phyloP scores from a whole-genome alignment of 73 alveolate species.

The Diophrys sp. region DNA sequence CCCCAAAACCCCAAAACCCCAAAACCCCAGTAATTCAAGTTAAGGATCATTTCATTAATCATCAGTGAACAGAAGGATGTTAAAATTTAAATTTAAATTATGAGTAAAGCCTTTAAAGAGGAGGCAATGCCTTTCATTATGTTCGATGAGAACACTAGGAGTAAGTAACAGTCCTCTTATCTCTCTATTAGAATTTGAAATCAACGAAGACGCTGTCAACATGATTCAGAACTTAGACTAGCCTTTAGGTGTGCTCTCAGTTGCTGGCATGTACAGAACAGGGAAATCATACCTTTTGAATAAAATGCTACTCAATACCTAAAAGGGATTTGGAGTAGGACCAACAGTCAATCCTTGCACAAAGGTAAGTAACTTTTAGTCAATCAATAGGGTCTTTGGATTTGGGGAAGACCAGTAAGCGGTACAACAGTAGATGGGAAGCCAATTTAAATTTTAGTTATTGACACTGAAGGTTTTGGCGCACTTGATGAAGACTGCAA shows the following conservation, averaged over 20 bases:
- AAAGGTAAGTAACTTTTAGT: constrained; percentile 31
- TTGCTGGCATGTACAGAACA: constrained; percentile 93
- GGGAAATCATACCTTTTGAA: constrained; percentile 85
- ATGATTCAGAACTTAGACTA: constrained; percentile 50
- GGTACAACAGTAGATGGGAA: constrained; percentile 45
- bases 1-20: constrained; percentile 6
- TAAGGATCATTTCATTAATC: background rate
- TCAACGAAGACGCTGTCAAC: constrained; percentile 53
- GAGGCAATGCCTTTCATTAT: constrained; percentile 33
- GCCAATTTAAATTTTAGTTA: constrained; percentile 33
- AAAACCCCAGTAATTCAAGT: background rate
- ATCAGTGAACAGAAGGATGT: no score
- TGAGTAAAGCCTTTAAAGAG: constrained; percentile 10
- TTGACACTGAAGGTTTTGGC: constrained; percentile 59
- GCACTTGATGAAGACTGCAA: constrained; percentile 75
- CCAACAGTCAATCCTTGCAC: constrained; percentile 85
- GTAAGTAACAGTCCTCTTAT: background rate
- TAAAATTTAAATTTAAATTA: background rate
- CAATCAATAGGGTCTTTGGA: constrained; percentile 63
- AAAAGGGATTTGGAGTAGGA: constrained; percentile 51
- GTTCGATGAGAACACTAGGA: constrained; percentile 8
- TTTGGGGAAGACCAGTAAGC: constrained; percentile 77
- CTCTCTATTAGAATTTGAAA: constrained; percentile 6
- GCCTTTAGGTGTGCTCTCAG: constrained; percentile 67
- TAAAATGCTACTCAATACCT: constrained; percentile 76